Evolutionary conservation across 495 filamentous ascomycete genomes (phyloP).

Genomic region (Immersiella caudata): DNA sequence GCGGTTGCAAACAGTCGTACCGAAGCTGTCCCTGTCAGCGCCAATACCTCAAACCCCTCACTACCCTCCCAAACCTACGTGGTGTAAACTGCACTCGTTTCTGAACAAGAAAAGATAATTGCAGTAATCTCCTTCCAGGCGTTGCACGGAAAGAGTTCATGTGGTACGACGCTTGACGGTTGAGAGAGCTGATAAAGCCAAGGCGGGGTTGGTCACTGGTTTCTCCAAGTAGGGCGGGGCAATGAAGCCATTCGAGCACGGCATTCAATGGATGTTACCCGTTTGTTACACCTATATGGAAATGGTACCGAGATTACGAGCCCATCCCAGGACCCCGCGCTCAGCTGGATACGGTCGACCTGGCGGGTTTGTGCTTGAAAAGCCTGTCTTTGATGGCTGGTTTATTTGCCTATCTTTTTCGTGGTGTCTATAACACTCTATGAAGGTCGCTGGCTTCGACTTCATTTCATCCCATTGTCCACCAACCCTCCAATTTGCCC

Average conservation of each 20-base stretch:
- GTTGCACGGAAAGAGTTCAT: constrained; percentile 30
- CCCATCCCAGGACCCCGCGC: neutral
- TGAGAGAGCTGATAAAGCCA: neutral
- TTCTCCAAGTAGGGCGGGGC: constrained; percentile 3
- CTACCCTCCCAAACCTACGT: constrained; percentile 2
- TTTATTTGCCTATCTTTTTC: too few relatives aligned
- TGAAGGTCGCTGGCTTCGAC: too few relatives aligned
- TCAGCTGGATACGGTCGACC: too few relatives aligned
- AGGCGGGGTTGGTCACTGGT: neutral
- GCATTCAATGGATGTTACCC: neutral
- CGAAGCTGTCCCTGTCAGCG: neutral
- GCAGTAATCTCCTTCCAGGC: constrained; percentile 22
- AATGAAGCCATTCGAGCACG: constrained; percentile 11
- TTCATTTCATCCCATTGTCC: too few relatives aligned
- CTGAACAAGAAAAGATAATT: constrained; percentile 19
- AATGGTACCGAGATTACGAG: constrained; percentile 4
- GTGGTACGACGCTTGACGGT: neutral
- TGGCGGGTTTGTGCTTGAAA: too few relatives aligned
- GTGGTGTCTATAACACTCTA: too few relatives aligned
- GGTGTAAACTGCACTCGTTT: constrained; percentile 11
- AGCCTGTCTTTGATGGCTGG: too few relatives aligned
- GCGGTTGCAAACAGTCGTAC: constrained; percentile 30
- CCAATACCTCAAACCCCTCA: constrained; percentile 1
- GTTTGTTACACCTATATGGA: neutral
- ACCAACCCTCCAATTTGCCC: neutral